Evolutionary conservation across 179 eudicot species (phyloP).

Genomic region (Drosera spatulata): DNA sequence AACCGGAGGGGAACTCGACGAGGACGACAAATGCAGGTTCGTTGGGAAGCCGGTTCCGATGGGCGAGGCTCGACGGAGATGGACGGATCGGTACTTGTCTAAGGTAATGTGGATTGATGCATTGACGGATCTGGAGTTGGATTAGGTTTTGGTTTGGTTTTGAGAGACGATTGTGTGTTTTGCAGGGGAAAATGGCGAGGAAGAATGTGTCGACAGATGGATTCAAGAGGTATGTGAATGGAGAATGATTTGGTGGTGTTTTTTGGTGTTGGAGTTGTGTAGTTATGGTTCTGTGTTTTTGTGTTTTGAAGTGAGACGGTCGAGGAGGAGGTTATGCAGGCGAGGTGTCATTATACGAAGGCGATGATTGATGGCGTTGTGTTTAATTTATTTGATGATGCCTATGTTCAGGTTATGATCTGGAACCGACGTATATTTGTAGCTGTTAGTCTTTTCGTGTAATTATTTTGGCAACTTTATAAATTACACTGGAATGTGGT

Average conservation of each 20-base stretch:
- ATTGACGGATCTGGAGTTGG: no score
- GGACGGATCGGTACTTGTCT: slow-evolving; percentile 16
- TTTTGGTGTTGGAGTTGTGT: background rate
- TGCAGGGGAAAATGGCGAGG: background rate
- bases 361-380: slow-evolving; percentile 30
- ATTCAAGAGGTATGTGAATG: background rate
- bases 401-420: slow-evolving; percentile 23
- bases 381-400: slow-evolving; percentile 20
- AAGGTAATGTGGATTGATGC: slow-evolving; percentile 2
- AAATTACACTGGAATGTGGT: no score
- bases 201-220: background rate
- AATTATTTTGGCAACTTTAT: no score
- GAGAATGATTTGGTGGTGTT: background rate
- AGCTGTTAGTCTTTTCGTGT: no score
- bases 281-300: no score
- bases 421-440: background rate
- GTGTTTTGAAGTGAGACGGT: background rate
- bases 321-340: slow-evolving; percentile 19
- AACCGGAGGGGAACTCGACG: background rate
- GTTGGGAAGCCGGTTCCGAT: slow-evolving; percentile 17
- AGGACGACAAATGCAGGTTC: slow-evolving; percentile 8
- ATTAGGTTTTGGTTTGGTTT: no score
- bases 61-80: slow-evolving; percentile 12
- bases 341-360: slow-evolving; percentile 18
- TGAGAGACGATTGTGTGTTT: background rate